Evolutionary conservation across 2,329 filamentous ascomycete species (phyloP).

Genomic region (Phoma herbarum): DNA sequence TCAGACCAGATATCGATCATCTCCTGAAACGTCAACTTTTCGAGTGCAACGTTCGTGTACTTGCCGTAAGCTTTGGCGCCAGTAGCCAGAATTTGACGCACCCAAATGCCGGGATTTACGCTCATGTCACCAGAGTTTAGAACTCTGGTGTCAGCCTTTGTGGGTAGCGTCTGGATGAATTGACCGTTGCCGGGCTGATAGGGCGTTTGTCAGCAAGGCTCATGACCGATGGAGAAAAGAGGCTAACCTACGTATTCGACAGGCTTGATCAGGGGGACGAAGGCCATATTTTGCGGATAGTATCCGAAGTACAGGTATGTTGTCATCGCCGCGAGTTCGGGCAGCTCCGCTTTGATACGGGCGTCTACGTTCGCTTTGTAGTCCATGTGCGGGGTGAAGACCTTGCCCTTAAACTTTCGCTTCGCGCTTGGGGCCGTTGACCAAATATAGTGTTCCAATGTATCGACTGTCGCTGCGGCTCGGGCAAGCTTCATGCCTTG

Average conservation of each 20-base stretch:
- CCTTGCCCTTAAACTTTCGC: conserved; percentile 45
- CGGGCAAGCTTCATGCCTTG: conserved; percentile 56
- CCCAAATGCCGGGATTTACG: conserved; percentile 41
- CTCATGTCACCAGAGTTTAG: conserved; percentile 42
- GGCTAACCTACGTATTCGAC: conserved; percentile 35
- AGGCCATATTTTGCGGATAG: conserved; percentile 44
- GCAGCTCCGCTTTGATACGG: conserved; percentile 51
- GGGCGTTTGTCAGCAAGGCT: neutral
- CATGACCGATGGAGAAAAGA: too few relatives aligned
- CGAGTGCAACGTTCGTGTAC: conserved; percentile 38
- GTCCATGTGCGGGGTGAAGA: conserved; percentile 54
- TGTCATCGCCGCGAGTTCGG: conserved; percentile 36
- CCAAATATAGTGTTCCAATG: conserved; percentile 58
- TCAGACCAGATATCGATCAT: conserved; percentile 40
- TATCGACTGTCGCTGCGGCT: conserved; percentile 50
- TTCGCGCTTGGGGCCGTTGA: conserved; percentile 54
- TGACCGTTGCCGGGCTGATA: neutral
- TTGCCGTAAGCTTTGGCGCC: conserved; percentile 32
- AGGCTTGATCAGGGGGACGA: conserved; percentile 38
- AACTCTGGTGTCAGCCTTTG: conserved; percentile 34
- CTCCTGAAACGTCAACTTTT: conserved; percentile 38
- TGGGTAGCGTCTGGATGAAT: conserved; percentile 34
- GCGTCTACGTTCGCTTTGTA: conserved; percentile 54
- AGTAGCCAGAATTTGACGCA: conserved; percentile 35
- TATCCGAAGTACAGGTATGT: conserved; percentile 44